Conservation (phyloP, 163 green algal species). For the Trebouxia gelatinosa region DNA sequence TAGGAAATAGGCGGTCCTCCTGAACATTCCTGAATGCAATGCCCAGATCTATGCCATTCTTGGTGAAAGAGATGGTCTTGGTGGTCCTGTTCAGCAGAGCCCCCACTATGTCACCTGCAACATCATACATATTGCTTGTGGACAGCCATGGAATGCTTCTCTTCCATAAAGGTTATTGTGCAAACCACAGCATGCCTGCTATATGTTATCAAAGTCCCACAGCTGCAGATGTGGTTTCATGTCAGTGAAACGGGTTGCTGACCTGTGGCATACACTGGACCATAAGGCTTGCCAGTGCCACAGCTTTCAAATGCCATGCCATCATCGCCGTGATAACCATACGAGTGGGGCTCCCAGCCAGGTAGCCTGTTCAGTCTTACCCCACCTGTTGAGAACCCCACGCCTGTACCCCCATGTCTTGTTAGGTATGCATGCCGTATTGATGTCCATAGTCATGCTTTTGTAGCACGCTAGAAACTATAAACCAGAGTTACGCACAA, state of each 20-base stretch:
- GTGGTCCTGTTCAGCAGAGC: constrained; percentile 67
- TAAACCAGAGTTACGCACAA: not conserved
- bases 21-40: constrained; percentile 67
- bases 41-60: constrained; percentile 74
- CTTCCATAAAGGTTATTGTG: too few relatives aligned
- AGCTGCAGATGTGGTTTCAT: too few relatives aligned
- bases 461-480: too few relatives aligned
- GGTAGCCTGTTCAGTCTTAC: constrained; percentile 72
- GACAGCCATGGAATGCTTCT: too few relatives aligned
- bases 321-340: constrained; percentile 89
- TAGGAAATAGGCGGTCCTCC: constrained; percentile 72
- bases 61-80: constrained; percentile 72
- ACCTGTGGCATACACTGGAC: constrained; percentile 66
- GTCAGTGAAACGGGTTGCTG: too few relatives aligned
- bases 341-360: constrained; percentile 82
- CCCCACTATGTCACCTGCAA: constrained; percentile 73
- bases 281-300: constrained; percentile 68
- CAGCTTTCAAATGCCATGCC: constrained; percentile 69
- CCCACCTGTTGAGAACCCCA: constrained; percentile 71
- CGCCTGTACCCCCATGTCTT: constrained; percentile 58
- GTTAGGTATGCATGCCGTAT: too few relatives aligned
- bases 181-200: not conserved
- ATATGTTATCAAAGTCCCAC: too few relatives aligned
- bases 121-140: too few relatives aligned
- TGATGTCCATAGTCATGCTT: too few relatives aligned